Percentiles rank a stretch among this genome's conserved stretches.
Evolutionary conservation across 2,329 filamentous ascomycete genomes (phyloP).

Genomic region (Camillea tinctor): DNA sequence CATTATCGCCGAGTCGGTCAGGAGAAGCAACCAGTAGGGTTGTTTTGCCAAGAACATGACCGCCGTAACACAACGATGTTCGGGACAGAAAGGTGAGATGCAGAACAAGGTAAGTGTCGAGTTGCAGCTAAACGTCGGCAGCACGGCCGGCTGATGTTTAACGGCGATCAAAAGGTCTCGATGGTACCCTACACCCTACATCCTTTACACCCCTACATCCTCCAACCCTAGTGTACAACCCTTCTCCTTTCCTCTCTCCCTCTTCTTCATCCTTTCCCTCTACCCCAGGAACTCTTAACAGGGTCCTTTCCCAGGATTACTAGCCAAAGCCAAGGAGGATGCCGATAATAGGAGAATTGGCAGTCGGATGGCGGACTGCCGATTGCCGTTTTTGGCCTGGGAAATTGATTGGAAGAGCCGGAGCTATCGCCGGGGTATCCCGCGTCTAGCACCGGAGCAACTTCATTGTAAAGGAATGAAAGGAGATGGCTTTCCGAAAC

Average conservation of each 20-base stretch:
- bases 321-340: not conserved
- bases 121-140: constrained; percentile 22
- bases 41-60: constrained; percentile 22
- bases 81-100: constrained; percentile 30
- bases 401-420: not conserved
- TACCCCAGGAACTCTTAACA: too few species aligned
- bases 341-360: not conserved
- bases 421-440: not conserved
- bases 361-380: not conserved
- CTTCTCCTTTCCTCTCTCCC: too few species aligned
- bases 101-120: constrained; percentile 15
- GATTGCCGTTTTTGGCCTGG: not conserved
- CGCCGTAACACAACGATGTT: constrained; percentile 23
- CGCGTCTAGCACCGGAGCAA: not conserved
- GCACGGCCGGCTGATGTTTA: constrained; percentile 21
- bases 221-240: too few species aligned
- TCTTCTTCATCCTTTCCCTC: too few species aligned
- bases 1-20: constrained; percentile 25
- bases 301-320: too few species aligned
- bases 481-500: not conserved
- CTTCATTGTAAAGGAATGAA: not conserved
- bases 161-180: constrained; percentile 13
- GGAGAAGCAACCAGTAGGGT: constrained; percentile 15
- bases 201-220: constrained; percentile 3
- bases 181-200: not conserved